Evolutionary conservation across 208 protist species (phyloP).

Genomic region (Tritrichomonas musculus): DNA sequence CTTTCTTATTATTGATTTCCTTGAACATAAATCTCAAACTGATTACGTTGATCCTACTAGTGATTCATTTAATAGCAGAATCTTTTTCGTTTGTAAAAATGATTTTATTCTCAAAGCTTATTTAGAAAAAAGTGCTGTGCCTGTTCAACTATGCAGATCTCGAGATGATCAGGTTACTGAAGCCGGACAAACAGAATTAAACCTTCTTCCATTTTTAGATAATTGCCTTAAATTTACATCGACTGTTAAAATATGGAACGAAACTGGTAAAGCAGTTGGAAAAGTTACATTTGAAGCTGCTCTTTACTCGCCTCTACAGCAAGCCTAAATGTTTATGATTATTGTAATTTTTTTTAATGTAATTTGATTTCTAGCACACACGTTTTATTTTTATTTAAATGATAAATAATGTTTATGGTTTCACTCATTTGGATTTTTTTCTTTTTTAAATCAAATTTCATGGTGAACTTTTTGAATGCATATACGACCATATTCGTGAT

Average conservation of each 20-base stretch:
- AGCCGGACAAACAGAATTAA: background rate
- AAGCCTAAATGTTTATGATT: background rate
- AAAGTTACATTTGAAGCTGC: constrained; percentile 25
- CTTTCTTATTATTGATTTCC: background rate
- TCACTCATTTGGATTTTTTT: too few species aligned
- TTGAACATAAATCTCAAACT: background rate
- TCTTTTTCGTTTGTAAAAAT: constrained; percentile 10
- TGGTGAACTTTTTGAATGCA: background rate
- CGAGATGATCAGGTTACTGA: background rate
- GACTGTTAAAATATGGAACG: background rate
- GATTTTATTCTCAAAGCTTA: background rate
- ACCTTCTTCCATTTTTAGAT: background rate
- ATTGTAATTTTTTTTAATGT: background rate
- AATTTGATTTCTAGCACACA: too few species aligned
- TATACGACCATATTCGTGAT: background rate
- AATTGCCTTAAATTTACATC: background rate
- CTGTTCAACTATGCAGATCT: background rate
- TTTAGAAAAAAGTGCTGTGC: background rate
- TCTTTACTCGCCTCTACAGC: background rate
- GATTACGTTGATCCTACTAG: background rate
- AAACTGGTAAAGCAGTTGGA: background rate
- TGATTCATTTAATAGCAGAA: background rate
- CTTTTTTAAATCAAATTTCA: too few species aligned
- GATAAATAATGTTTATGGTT: too few species aligned
- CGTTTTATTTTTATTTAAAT: too few species aligned